A percentile compares a stretch with the other conserved stretches of the same genome.
These are phyloP conservation scores for Fusarium mundagurra DNA, from an alignment of 2,329 filamentous ascomycete genomes.

Conservation along the genomic window DNA sequence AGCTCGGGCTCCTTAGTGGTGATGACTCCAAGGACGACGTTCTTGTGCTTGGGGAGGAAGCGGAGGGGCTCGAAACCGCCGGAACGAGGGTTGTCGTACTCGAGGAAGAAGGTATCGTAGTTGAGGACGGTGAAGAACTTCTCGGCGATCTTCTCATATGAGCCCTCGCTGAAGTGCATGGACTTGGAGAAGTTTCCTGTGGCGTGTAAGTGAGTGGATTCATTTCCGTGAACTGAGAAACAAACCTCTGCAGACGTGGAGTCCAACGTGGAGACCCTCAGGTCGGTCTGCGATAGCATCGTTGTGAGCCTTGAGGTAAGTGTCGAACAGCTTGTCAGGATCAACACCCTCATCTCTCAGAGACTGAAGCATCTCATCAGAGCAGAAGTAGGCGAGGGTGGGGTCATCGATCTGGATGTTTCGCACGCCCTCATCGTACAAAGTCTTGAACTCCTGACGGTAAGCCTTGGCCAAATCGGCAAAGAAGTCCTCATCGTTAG, in stretches of 20 bases:
- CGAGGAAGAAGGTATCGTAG: slow-evolving; percentile 70
- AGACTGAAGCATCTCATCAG: slow-evolving; percentile 70
- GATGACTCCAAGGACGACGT: slow-evolving; percentile 69
- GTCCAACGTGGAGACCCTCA: slow-evolving; percentile 73
- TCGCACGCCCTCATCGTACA: slow-evolving; percentile 64
- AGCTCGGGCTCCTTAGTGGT: slow-evolving; percentile 69
- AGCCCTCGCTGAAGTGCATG: slow-evolving; percentile 71
- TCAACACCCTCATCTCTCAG: slow-evolving; percentile 66
- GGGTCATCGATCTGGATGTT: slow-evolving; percentile 71
- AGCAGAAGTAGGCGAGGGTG: slow-evolving; percentile 74
- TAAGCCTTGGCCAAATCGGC: slow-evolving; percentile 66
- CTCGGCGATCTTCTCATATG: slow-evolving; percentile 69
- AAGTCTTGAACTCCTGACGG: slow-evolving; percentile 61
- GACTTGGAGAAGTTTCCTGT: slow-evolving; percentile 69
- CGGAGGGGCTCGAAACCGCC: slow-evolving; percentile 71
- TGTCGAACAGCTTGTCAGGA: slow-evolving; percentile 72
- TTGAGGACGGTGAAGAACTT: slow-evolving; percentile 69
- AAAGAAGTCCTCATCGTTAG: slow-evolving; percentile 65
- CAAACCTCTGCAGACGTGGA: slow-evolving; percentile 66
- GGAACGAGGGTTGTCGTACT: slow-evolving; percentile 68
- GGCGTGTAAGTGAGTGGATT: neutral
- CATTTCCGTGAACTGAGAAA: neutral
- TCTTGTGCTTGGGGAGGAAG: slow-evolving; percentile 68
- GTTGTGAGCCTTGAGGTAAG: slow-evolving; percentile 79
- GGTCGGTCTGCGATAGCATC: slow-evolving; percentile 71